Conservation (phyloP, 2,329 filamentous ascomycete genomes). For the Ploettnerulaceae sp. region DNA sequence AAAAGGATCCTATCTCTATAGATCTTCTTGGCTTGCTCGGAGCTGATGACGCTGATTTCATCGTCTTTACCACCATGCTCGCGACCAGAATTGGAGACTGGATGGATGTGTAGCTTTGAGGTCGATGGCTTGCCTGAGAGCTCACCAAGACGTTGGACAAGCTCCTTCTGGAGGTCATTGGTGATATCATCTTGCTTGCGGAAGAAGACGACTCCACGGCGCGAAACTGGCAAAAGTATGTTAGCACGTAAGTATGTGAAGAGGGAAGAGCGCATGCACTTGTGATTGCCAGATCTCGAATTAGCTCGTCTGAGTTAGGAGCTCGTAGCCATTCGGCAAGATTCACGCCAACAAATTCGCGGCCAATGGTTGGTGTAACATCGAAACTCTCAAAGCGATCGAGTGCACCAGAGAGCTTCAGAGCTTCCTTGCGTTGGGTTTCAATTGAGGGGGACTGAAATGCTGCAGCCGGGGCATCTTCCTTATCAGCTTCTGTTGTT, state of each 20-base stretch:
- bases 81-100: conserved; percentile 48
- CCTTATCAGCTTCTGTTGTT: not conserved
- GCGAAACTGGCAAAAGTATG: conserved; percentile 47
- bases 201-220: conserved; percentile 67
- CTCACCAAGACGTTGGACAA: conserved; percentile 56
- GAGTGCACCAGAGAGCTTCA: conserved; percentile 29
- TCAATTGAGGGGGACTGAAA: conserved; percentile 17
- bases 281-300: conserved; percentile 47
- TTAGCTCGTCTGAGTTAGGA: conserved; percentile 42
- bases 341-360: conserved; percentile 40
- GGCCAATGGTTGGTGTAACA: conserved; percentile 43
- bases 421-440: conserved; percentile 24
- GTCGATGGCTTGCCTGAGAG: conserved; percentile 51
- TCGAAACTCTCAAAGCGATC: conserved; percentile 35
- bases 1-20: conserved; percentile 40
- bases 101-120: conserved; percentile 57
- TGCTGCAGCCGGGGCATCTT: conserved; percentile 20
- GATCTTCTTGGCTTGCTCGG: conserved; percentile 47
- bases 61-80: conserved; percentile 52
- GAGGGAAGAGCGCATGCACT: conserved; percentile 25
- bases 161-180: conserved; percentile 60
- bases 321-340: conserved; percentile 44
- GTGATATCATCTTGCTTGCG: conserved; percentile 56
- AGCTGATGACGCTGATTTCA: conserved; percentile 61
- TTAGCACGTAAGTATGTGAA: not conserved